phyloP scores from a whole-genome alignment of 1,139 yeast genomes.

The Suhomyces taliae region DNA sequence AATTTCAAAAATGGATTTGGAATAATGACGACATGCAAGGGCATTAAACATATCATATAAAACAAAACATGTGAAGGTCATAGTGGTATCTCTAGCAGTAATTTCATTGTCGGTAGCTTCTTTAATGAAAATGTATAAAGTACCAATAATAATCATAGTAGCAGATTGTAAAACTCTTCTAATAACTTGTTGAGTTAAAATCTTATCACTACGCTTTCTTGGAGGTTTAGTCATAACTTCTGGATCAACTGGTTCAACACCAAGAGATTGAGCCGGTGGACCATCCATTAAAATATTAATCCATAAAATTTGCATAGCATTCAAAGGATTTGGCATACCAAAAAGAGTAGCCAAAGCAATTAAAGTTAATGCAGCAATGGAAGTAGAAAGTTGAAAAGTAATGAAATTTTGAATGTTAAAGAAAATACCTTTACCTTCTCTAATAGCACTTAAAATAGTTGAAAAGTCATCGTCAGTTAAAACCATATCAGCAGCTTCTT shows the following conservation, averaged over 20 bases:
- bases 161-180: conserved; percentile 78
- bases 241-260: conserved; percentile 96
- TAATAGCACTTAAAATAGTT: conserved; percentile 87
- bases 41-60: conserved; percentile 96
- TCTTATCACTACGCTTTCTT: conserved; percentile 78
- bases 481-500: conserved; percentile 98
- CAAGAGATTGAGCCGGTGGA: conserved; percentile 96
- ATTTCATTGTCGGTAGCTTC: conserved; percentile 83
- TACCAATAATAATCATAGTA: conserved; percentile 68
- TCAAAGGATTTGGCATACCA: conserved; percentile 91
- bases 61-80: conserved; percentile 97
- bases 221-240: conserved; percentile 96
- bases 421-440: conserved; percentile 96
- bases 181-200: conserved; percentile 67
- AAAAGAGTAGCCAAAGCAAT: conserved; percentile 85
- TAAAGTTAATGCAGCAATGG: conserved; percentile 89
- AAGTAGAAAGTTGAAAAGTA: conserved; percentile 91
- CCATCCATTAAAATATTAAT: conserved; percentile 98
- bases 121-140: conserved; percentile 76
- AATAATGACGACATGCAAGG: conserved; percentile 81
- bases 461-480: conserved; percentile 94
- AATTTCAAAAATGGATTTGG: conserved; percentile 76
- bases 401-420: conserved; percentile 91
- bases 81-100: conserved; percentile 95
- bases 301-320: conserved; percentile 98